A percentile compares a stretch with the other conserved stretches of the same genome.
These are phyloP conservation scores for Adenanthera pavonina DNA, from an alignment of 306 rosid species.

Conservation along the genomic window DNA sequence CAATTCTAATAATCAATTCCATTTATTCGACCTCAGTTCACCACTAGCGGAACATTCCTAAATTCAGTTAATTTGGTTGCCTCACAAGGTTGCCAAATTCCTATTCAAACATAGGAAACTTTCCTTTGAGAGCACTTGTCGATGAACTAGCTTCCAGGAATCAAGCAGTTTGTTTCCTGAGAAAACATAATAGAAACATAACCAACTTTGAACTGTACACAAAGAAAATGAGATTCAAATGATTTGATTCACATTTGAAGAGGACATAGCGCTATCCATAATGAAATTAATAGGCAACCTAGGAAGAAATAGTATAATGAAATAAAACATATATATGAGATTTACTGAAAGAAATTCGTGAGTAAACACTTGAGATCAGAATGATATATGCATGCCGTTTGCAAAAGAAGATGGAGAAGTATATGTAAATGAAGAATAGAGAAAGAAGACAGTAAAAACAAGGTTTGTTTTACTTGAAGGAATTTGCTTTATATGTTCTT, in stretches of 20 bases:
- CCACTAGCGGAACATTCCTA: too few species aligned
- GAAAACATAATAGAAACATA: background rate
- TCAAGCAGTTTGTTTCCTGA: background rate
- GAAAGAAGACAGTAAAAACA: background rate
- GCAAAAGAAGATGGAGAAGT: background rate
- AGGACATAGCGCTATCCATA: too few species aligned
- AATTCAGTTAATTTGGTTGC: too few species aligned
- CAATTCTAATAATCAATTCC: too few species aligned
- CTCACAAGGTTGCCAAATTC: too few species aligned
- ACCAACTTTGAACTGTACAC: background rate
- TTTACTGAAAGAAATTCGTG: too few species aligned
- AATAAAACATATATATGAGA: too few species aligned
- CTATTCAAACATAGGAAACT: background rate
- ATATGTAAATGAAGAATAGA: background rate
- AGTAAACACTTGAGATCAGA: too few species aligned
- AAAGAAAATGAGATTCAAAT: background rate
- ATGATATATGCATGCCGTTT: too few species aligned
- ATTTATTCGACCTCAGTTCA: too few species aligned
- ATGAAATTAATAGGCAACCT: too few species aligned
- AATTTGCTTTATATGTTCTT: background rate
- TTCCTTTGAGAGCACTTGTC: background rate
- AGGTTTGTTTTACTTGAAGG: background rate
- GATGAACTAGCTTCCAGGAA: background rate
- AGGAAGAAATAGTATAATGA: too few species aligned
- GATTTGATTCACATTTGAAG: background rate